phyloP scores from a whole-genome alignment of 2,329 filamentous ascomycete genomes.

The Tricladium varicosporioides region DNA sequence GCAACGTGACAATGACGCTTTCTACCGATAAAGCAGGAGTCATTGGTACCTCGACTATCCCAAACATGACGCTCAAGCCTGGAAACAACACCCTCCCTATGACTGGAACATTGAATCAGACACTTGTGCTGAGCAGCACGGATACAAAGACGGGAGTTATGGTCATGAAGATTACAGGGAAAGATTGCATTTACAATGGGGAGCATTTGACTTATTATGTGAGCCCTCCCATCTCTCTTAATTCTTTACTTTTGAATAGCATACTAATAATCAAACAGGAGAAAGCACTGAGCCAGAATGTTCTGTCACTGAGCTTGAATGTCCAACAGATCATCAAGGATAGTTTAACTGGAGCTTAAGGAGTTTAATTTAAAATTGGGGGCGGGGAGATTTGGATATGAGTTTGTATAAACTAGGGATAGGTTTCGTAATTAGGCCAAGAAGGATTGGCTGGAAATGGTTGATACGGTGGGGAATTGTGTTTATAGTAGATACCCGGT shows the following conservation, averaged over 20 bases:
- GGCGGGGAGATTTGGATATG: not conserved
- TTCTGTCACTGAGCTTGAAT: conserved; percentile 45
- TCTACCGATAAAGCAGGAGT: conserved; percentile 35
- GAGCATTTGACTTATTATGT: conserved; percentile 51
- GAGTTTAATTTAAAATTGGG: not conserved
- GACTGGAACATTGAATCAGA: conserved; percentile 46
- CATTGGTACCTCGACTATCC: conserved; percentile 50
- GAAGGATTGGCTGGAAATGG: not conserved
- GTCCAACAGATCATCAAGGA: conserved; percentile 34
- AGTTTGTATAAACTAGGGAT: not conserved
- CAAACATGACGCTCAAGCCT: conserved; percentile 50
- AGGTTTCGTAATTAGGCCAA: not conserved
- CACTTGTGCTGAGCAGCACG: conserved; percentile 31
- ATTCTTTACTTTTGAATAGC: not conserved
- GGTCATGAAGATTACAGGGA: conserved; percentile 49
- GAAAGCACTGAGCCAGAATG: conserved; percentile 46
- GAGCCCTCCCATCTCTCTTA: not conserved
- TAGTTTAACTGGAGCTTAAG: conserved; percentile 6
- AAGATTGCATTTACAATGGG: conserved; percentile 46
- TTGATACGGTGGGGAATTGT: not conserved
- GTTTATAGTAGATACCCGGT: not conserved
- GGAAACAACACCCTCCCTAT: conserved; percentile 53
- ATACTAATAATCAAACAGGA: conserved; percentile 28
- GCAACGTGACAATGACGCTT: conserved; percentile 56
- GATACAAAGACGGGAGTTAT: conserved; percentile 43